These are phyloP conservation scores for Neofusicoccum parvum DNA, from an alignment of 2,329 filamentous ascomycete species.

Conservation along the genomic window DNA sequence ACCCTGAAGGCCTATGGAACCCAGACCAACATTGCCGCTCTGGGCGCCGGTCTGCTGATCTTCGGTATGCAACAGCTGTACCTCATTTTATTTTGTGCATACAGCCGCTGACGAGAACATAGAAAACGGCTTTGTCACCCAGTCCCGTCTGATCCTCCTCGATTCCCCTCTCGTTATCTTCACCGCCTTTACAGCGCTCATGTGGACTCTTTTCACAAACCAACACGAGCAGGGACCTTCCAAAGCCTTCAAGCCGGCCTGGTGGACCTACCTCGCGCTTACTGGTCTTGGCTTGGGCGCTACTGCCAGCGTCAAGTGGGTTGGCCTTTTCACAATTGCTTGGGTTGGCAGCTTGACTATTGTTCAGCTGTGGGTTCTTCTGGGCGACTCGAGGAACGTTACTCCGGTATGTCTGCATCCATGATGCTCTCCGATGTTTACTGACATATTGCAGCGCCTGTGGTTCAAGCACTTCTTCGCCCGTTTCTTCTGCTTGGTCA, in stretches of 20 bases:
- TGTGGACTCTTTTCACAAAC: conserved; percentile 92
- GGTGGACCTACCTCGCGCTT: conserved; percentile 97
- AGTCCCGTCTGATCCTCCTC: conserved; percentile 92
- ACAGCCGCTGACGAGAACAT: conserved; percentile 27
- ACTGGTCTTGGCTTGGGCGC: conserved; percentile 87
- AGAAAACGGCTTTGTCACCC: conserved; percentile 96
- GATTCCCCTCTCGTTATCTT: conserved; percentile 93
- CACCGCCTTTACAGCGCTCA: conserved; percentile 86
- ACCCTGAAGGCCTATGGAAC: conserved; percentile 90
- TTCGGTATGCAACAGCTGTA: conserved; percentile 65
- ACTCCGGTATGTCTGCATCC: conserved; percentile 60
- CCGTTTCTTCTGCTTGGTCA: conserved; percentile 84
- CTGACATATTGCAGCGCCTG: conserved; percentile 55
- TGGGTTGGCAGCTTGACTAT: conserved; percentile 93
- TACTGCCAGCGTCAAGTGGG: conserved; percentile 97
- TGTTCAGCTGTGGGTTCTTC: conserved; percentile 90
- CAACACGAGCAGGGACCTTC: conserved; percentile 91
- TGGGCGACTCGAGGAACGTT: conserved; percentile 85
- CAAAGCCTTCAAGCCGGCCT: conserved; percentile 83
- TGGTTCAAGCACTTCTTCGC: conserved; percentile 96
- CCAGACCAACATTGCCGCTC: conserved; percentile 77
- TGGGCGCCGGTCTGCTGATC: conserved; percentile 84
- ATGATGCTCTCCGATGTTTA: conserved; percentile 24
- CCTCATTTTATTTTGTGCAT: not conserved
- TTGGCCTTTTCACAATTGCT: conserved; percentile 96